A percentile compares a stretch with the other conserved stretches of the same genome.
Evolutionary conservation across 2,329 filamentous ascomycete species (phyloP).

Genomic region (Phialophora chinensis): DNA sequence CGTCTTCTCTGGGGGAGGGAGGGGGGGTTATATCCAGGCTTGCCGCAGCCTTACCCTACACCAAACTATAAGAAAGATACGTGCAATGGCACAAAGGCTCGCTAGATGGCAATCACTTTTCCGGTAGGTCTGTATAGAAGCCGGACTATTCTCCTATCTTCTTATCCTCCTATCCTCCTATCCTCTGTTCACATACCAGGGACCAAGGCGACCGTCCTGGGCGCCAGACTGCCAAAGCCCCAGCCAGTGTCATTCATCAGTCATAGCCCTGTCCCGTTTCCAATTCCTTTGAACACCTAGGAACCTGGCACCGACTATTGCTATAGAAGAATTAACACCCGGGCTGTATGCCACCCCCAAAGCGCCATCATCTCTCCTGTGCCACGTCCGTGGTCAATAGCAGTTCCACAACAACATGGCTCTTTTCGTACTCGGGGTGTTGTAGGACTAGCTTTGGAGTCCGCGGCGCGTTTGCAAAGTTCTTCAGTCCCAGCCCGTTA

Average conservation of each 20-base stretch:
- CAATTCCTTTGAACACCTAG: neutral
- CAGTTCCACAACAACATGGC: slow-evolving; percentile 90
- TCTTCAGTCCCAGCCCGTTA: slow-evolving; percentile 44
- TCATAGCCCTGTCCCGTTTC: slow-evolving; percentile 7
- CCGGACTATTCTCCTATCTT: neutral
- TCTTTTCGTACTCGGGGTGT: slow-evolving; percentile 83
- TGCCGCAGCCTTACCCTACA: neutral
- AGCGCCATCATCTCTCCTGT: slow-evolving; percentile 6
- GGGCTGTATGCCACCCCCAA: neutral
- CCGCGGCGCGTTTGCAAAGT: slow-evolving; percentile 55
- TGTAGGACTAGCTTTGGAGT: slow-evolving; percentile 96
- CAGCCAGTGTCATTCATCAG: slow-evolving; percentile 3
- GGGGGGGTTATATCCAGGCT: neutral
- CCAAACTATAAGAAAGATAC: neutral
- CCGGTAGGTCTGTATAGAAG: neutral
- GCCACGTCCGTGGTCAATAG: slow-evolving; percentile 78
- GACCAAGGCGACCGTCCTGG: neutral
- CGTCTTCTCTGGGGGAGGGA: neutral
- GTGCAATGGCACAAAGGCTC: neutral
- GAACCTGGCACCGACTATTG: neutral
- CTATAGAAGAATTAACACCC: neutral
- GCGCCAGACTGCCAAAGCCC: neutral
- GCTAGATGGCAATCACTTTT: neutral
- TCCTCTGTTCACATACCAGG: slow-evolving; percentile 1
- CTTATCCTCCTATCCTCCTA: neutral